Evolutionary conservation across 805 yeast genomes (phyloP).

Genomic region (Naumovozyma baii): DNA sequence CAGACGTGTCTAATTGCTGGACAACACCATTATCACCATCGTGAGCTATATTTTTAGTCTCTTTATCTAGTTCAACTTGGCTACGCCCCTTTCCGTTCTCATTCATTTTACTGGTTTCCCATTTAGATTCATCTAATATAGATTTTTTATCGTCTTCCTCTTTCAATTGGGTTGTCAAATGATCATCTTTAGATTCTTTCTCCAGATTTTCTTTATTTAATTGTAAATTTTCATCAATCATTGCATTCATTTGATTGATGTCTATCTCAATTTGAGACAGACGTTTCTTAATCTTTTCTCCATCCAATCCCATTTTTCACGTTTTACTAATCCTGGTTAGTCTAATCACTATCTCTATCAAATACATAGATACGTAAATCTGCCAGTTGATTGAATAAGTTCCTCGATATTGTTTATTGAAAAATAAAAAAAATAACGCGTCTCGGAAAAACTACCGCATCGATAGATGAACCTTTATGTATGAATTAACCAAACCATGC

Average conservation of each 20-base stretch:
- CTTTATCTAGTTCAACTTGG: neutral
- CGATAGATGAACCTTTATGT: too few relatives aligned
- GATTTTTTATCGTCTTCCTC: neutral
- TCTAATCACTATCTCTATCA: too few relatives aligned
- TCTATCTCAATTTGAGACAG: conserved; percentile 29
- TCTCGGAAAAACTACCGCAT: too few relatives aligned
- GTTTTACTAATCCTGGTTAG: too few relatives aligned
- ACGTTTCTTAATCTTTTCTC: conserved; percentile 25
- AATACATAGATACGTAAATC: too few relatives aligned
- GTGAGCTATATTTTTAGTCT: neutral
- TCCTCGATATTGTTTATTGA: too few relatives aligned
- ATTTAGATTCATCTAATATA: neutral
- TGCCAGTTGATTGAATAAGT: too few relatives aligned
- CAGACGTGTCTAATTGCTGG: neutral
- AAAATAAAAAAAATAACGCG: too few relatives aligned
- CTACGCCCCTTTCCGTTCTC: neutral
- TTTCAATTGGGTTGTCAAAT: too few relatives aligned
- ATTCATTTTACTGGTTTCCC: neutral
- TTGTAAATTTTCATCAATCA: conserved; percentile 28
- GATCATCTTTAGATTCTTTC: too few relatives aligned
- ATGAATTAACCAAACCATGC: too few relatives aligned
- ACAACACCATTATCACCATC: neutral
- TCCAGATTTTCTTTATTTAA: conserved; percentile 5
- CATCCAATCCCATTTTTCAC: conserved; percentile 19
- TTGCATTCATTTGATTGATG: conserved; percentile 28